Conservation (phyloP, 1,139 yeast species). For the Candida neerlandica region DNA sequence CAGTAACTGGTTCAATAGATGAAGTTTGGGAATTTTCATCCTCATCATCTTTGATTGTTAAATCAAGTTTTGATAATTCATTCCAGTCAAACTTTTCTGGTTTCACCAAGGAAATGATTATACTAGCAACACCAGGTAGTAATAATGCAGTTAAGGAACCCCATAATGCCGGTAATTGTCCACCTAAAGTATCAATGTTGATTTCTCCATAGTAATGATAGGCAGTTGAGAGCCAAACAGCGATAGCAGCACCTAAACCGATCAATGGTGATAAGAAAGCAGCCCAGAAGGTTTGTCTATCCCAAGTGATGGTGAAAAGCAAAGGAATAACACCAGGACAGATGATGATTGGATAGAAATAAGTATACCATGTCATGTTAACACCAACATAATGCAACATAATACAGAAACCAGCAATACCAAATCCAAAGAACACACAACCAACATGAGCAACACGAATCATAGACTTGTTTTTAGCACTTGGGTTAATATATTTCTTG, state of each 20-base stretch:
- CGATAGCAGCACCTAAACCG: constrained; percentile 26
- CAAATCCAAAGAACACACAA: constrained; percentile 31
- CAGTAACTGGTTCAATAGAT: background rate
- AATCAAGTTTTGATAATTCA: constrained; percentile 24
- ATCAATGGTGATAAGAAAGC: constrained; percentile 29
- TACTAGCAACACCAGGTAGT: constrained; percentile 31
- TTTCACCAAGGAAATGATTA: constrained; percentile 28
- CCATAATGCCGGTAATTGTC: constrained; percentile 36
- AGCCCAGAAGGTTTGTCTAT: constrained; percentile 30
- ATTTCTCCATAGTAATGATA: constrained; percentile 27
- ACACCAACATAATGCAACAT: constrained; percentile 36
- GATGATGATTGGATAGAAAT: constrained; percentile 36
- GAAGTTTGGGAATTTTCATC: background rate
- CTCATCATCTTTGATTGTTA: constrained; percentile 14
- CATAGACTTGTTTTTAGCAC: constrained; percentile 29
- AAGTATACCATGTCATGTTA: constrained; percentile 38
- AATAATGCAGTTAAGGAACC: constrained; percentile 35
- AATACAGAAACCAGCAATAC: constrained; percentile 31
- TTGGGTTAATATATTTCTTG: constrained; percentile 30
- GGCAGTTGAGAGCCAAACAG: constrained; percentile 30
- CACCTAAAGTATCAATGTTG: constrained; percentile 26
- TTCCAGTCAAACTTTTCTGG: constrained; percentile 38
- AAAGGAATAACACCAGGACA: constrained; percentile 42
- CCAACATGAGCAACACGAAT: constrained; percentile 31
- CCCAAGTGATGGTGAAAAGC: constrained; percentile 36